Evolutionary conservation across 257 asterid genomes (phyloP).

Genomic region (Voacanga thouarsii): DNA sequence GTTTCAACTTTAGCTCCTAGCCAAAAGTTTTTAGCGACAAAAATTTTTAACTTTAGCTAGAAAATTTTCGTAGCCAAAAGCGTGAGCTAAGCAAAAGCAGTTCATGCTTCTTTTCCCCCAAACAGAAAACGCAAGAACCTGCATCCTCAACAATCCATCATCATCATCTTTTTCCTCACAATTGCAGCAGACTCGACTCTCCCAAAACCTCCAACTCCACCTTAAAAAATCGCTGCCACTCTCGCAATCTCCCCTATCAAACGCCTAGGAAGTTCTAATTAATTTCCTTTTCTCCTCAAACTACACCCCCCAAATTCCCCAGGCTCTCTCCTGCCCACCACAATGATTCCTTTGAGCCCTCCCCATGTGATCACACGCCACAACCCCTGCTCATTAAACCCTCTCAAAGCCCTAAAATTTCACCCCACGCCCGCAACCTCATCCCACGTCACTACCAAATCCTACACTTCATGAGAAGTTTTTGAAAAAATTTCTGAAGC

Average conservation of each 20-base stretch:
- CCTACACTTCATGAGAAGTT: constrained; percentile 63
- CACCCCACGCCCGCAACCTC: constrained; percentile 23
- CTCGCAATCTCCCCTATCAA: constrained; percentile 80
- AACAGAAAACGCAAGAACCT: constrained; percentile 33
- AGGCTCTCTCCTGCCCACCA: neutral
- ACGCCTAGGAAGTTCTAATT: constrained; percentile 56
- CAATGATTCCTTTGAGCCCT: constrained; percentile 25
- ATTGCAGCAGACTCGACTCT: constrained; percentile 13
- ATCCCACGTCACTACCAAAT: constrained; percentile 18
- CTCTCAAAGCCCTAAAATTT: constrained; percentile 32
- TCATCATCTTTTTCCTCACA: constrained; percentile 2
- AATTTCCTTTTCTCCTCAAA: constrained; percentile 30
- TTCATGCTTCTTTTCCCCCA: constrained; percentile 92
- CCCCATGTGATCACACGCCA: constrained; percentile 19
- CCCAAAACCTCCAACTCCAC: constrained; percentile 45
- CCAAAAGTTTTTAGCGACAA: too few species aligned
- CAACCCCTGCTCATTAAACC: constrained; percentile 29
- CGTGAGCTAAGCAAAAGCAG: constrained; percentile 88
- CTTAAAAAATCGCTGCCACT: constrained; percentile 69
- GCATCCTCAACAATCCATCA: constrained; percentile 18
- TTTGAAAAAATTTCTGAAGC: constrained; percentile 68
- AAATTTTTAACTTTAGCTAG: too few species aligned
- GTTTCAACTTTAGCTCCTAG: too few species aligned
- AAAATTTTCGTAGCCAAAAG: too few species aligned
- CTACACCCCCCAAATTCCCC: constrained; percentile 33